A percentile compares a stretch with the other conserved stretches of the same genome.
phyloP scores from a whole-genome alignment of 208 protist species.

The Trypanosoma rangeli region DNA sequence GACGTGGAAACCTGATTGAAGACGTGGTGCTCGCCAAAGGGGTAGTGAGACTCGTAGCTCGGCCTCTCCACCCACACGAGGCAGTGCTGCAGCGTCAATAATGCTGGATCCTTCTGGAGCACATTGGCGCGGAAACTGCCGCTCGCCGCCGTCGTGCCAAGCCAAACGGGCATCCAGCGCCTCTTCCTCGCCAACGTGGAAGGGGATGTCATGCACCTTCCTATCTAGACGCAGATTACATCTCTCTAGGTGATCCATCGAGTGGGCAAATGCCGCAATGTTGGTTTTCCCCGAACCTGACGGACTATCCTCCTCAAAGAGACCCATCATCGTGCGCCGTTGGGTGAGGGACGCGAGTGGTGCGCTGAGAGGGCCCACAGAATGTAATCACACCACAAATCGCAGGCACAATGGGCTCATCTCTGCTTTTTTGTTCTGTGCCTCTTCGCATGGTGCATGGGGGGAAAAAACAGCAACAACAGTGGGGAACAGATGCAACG shows the following conservation, averaged over 20 bases:
- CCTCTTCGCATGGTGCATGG: not conserved
- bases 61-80: constrained; percentile 83
- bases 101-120: constrained; percentile 75
- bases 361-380: not conserved
- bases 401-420: not conserved
- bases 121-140: constrained; percentile 80
- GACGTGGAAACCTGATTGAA: constrained; percentile 86
- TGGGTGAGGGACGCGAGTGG: not conserved
- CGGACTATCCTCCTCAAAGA: constrained; percentile 59
- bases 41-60: constrained; percentile 85
- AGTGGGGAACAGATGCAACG: no score
- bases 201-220: constrained; percentile 81
- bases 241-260: constrained; percentile 62
- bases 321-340: constrained; percentile 44
- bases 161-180: constrained; percentile 90
- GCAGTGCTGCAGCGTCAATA: constrained; percentile 76
- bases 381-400: constrained; percentile 13
- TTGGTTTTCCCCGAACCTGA: constrained; percentile 18
- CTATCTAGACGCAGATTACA: constrained; percentile 60
- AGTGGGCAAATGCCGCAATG: constrained; percentile 65
- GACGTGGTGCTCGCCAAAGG: constrained; percentile 80
- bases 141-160: constrained; percentile 59
- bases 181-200: constrained; percentile 72
- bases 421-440: not conserved
- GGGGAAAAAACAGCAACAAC: not conserved